Conservation (phyloP, 257 asterid genomes). For the Fraxinus anomala region DNA sequence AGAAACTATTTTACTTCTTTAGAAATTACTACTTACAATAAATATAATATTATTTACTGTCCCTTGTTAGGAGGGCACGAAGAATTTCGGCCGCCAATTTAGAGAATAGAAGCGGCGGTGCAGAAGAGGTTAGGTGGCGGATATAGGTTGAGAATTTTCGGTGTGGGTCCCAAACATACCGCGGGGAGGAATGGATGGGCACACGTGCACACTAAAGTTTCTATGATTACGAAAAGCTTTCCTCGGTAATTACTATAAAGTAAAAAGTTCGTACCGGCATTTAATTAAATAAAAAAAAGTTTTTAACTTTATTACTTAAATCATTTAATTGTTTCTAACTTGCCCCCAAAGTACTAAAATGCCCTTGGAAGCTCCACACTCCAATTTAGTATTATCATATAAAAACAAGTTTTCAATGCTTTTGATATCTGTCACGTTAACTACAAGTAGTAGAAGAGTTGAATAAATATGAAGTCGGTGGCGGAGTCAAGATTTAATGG, state of each 20-base stretch:
- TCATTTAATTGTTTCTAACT: neutral
- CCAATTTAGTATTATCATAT: neutral
- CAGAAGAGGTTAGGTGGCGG: neutral
- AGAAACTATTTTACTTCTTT: too few species aligned
- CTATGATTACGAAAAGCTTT: slow-evolving; percentile 26
- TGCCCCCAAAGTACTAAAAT: neutral
- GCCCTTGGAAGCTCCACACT: neutral
- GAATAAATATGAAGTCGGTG: too few species aligned
- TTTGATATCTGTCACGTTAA: too few species aligned
- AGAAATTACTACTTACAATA: too few species aligned
- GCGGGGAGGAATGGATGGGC: slow-evolving; percentile 33
- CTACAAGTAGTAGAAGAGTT: too few species aligned
- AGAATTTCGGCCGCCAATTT: neutral
- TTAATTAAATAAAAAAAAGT: neutral
- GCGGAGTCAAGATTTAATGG: too few species aligned
- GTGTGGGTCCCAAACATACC: slow-evolving; percentile 48
- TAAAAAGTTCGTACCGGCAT: neutral
- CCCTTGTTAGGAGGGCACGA: too few species aligned
- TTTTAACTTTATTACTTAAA: neutral
- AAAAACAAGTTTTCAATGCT: too few species aligned
- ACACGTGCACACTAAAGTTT: slow-evolving; percentile 66
- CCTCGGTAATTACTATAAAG: slow-evolving; percentile 43
- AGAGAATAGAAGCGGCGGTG: neutral
- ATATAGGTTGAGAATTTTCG: slow-evolving; percentile 21
- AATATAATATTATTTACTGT: too few species aligned